Base-by-base conservation (phyloP, 352 stramenopile genomes). In the Halophytophthora polymorphica region DNA sequence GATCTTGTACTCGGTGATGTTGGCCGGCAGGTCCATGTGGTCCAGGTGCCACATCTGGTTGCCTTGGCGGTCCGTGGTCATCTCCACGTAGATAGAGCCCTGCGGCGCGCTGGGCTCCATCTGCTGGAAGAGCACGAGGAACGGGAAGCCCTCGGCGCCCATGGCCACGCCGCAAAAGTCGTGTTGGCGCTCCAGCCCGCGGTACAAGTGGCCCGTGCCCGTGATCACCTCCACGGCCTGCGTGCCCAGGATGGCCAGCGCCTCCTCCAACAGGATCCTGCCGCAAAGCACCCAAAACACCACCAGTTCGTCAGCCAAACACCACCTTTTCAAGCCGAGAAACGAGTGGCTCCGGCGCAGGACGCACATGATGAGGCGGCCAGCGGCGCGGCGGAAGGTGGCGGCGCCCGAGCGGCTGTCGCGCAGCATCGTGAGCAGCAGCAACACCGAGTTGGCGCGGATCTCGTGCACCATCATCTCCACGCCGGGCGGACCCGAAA, bases 211-310 rank as follows among this genome's bases (percentile, higher is more conserved):
- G 1, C 74, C 71, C 2, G 50, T 66, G 1, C 56, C 54, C 17
- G 68, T 77, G 1, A 50, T 37, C 3, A 86, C 48, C 12, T 81
- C 41, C 29, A 74, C 66, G 18, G 48, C 42, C 22, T 69, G 48
- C 2, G 66, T 73, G 2, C 60, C 53, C 3, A 76, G 22, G 10
- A 64, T 50, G 7, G 63, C 61, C 17, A 85, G 41, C 1, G 74
- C 64, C 54, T 86, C 74, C 49, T 88, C 77, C 4, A 88, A 46
- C 13, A 88, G 53, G 18, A 86, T 70, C 58, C 72, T 83, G 17
- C 8, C 45, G 14, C 29, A 6, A 25, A 11, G 6, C 39, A 55
- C 34, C 17, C 18, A 22, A 14, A 23, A 40, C 11, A 8, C 13
- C 35, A 12, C 12, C 15, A 29, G n/a, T n/a, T 39, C 13, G 17